These are phyloP conservation scores for Anisodus tanguticus DNA, from an alignment of 257 asterid genomes.

Conservation along the genomic window DNA sequence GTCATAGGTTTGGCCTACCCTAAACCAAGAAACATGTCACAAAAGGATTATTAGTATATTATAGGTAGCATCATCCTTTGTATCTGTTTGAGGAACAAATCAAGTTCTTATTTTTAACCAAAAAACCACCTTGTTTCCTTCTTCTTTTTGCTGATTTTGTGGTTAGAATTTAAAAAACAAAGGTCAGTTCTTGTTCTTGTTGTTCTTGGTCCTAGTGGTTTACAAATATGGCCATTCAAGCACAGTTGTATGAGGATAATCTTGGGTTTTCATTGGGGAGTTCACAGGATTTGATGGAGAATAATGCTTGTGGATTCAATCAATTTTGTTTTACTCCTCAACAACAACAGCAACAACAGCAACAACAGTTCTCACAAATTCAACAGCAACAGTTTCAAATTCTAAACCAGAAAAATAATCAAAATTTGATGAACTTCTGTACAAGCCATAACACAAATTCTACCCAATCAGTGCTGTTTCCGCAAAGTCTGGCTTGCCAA, in stretches of 20 bases:
- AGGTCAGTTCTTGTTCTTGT: background rate
- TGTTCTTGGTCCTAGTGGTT: background rate
- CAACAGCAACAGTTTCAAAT: slow-evolving; percentile 43
- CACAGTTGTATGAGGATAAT: slow-evolving; percentile 58
- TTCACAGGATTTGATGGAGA: slow-evolving; percentile 50
- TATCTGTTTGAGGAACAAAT: slow-evolving; percentile 27
- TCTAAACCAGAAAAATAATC: slow-evolving; percentile 33
- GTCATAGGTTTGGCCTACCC: background rate
- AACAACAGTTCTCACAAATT: slow-evolving; percentile 19
- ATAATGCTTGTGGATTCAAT: slow-evolving; percentile 46
- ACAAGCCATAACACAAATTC: background rate
- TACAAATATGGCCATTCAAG: slow-evolving; percentile 61
- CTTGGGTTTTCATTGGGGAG: slow-evolving; percentile 41
- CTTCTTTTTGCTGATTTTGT: slow-evolving; percentile 11
- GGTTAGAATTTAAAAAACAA: background rate
- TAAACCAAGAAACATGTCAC: slow-evolving; percentile 25
- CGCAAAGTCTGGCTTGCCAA: slow-evolving; percentile 41
- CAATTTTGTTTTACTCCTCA: slow-evolving; percentile 35
- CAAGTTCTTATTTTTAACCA: slow-evolving; percentile 30
- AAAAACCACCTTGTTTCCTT: slow-evolving; percentile 5
- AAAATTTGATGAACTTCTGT: background rate
- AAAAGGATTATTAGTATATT: background rate
- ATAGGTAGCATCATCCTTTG: background rate
- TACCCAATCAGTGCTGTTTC: slow-evolving; percentile 28
- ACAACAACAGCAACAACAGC: slow-evolving; percentile 33